Evolutionary conservation across 2,329 filamentous ascomycete species (phyloP).

Genomic region (Penicillium rolfsii): DNA sequence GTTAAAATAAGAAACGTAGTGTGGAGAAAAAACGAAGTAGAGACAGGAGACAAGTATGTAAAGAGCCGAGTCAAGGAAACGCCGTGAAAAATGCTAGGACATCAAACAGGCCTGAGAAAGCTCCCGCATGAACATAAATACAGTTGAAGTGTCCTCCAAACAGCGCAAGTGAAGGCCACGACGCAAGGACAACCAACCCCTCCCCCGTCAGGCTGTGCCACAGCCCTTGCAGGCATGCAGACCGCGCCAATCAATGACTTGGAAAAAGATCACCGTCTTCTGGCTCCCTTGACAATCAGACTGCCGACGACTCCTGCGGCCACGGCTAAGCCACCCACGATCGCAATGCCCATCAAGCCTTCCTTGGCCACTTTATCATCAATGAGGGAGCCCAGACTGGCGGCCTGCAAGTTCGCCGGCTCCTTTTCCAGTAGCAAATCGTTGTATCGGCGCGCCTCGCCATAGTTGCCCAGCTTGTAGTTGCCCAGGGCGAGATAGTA

Average conservation of each 20-base stretch:
- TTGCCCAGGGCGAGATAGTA: constrained; percentile 98
- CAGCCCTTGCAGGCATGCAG: constrained; percentile 28
- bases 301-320: constrained; percentile 92
- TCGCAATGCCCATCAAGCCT: constrained; percentile 90
- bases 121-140: constrained; percentile 19
- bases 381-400: constrained; percentile 82
- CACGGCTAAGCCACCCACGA: constrained; percentile 88
- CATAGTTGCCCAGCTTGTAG: constrained; percentile 98
- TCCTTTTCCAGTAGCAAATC: constrained; percentile 89
- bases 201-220: constrained; percentile 15
- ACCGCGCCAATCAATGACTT: constrained; percentile 15
- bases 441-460: constrained; percentile 91
- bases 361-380: constrained; percentile 97
- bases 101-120: constrained; percentile 6
- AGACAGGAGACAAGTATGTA: constrained; percentile 9
- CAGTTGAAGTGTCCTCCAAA: constrained; percentile 5
- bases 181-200: constrained; percentile 15
- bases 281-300: constrained; percentile 76
- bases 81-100: constrained; percentile 22
- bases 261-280: constrained; percentile 55
- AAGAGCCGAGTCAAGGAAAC: constrained; percentile 15
- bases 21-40: constrained; percentile 2
- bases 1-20: background rate
- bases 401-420: constrained; percentile 85
- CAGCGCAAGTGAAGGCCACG: constrained; percentile 1